Evolutionary conservation across 176 grass and related monocot genomes (phyloP), one percentile per base, ranked within the genome.

Genomic region (bread wheat (Triticum aestivum)): DNA sequence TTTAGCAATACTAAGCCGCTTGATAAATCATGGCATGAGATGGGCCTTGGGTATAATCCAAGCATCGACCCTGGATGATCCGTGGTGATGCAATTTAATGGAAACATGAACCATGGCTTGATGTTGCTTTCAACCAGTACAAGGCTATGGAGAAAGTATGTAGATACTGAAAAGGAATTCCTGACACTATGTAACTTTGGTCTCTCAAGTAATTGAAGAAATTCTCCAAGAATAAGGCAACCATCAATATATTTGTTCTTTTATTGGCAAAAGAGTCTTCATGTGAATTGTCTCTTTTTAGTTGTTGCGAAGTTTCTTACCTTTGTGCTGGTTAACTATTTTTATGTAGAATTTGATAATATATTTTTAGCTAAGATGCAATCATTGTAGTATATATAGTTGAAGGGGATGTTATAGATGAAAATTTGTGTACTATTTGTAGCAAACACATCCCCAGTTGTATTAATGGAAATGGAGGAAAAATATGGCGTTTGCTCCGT

Each of bases 101-200:
- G 1, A 39, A 39, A 39, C 8, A 39, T 39, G 38, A 39, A 39
- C 38, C 38, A 39, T 39, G 8, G 38, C 93, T 95, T 23, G 93
- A 95, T 75, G 90, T 95, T 29, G 90, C 93, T 26, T 80, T 95
- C 42, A 92, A 89, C 70, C 86, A 92, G 75, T 95, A 95, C 83
- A 95, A 95, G 83, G 78, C 87, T 73, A 71, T 95, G 93, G 93
- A 92, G 90, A 27, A 95, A 92, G 71, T 86, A 95, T 87, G 93
- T 95, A 32, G 90, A 95, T 63, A 95, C 76, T 30, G 93, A 95
- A 82, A 92, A 90, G 93, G 90, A 95, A 69, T 95, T 95, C 77
- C 80, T 92, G 49, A 91, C 88, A 24, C 86, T 92, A 5, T 95
- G 93, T 80, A 92, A 92, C 86, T 95, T 95, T 75, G 93, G 93